Percentiles rank a stretch among this genome's conserved stretches.
Conservation (phyloP, 75 land plant genomes). For the Larix kaempferi region DNA sequence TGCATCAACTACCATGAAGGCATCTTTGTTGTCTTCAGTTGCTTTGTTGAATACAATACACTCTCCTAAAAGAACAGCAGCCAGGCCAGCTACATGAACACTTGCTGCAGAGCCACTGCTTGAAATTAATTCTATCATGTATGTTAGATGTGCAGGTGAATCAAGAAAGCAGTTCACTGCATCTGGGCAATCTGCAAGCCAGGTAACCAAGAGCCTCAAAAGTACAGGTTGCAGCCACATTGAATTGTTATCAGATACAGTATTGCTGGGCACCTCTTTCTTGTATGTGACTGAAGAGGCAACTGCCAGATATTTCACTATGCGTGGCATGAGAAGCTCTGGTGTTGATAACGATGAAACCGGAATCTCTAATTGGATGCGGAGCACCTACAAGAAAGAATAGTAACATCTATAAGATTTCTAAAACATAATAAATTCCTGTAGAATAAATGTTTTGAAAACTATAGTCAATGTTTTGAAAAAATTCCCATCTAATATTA, state of each 20-base stretch:
- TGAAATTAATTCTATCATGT: conserved; percentile 74
- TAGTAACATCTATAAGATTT: neutral
- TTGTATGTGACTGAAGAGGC: conserved; percentile 41
- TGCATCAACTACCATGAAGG: conserved; percentile 71
- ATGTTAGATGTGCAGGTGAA: conserved; percentile 80
- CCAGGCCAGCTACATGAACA: conserved; percentile 65
- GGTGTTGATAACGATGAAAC: conserved; percentile 52
- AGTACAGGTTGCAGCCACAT: conserved; percentile 70
- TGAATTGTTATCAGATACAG: conserved; percentile 9
- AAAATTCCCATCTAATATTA: neutral
- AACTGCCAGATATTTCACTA: conserved; percentile 77
- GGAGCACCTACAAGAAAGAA: conserved; percentile 45
- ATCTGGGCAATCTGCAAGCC: conserved; percentile 85
- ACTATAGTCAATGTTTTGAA: too few species aligned
- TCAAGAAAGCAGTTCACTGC: conserved; percentile 78
- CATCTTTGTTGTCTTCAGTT: conserved; percentile 47
- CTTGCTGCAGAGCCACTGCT: conserved; percentile 43
- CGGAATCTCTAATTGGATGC: conserved; percentile 72
- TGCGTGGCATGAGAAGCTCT: conserved; percentile 83
- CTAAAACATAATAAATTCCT: neutral
- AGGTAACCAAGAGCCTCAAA: conserved; percentile 71
- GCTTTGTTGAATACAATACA: conserved; percentile 79
- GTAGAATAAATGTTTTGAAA: too few species aligned
- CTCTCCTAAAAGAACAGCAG: conserved; percentile 84
- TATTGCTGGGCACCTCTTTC: conserved; percentile 15